phyloP scores from a whole-genome alignment of 192 early-diverging fungal species.

The Coemansia sp. region DNA sequence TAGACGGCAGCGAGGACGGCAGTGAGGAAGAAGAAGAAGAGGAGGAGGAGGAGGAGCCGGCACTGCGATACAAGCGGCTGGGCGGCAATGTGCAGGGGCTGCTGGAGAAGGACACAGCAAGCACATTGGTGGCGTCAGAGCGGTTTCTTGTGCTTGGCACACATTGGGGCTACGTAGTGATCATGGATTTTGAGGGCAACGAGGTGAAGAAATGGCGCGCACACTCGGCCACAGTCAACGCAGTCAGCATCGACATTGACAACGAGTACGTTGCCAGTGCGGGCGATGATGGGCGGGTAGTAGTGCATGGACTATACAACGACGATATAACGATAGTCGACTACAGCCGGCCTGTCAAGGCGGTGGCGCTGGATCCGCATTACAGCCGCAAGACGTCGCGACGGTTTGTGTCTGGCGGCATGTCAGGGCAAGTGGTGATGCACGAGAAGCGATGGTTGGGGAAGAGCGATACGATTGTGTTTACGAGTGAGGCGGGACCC shows the following conservation, averaged over 20 bases:
- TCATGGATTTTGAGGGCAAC: constrained; percentile 92
- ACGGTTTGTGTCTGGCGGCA: constrained; percentile 88
- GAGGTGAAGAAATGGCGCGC: constrained; percentile 79
- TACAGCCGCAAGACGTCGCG: constrained; percentile 74
- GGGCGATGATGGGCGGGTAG: constrained; percentile 89
- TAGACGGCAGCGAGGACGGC: constrained; percentile 45
- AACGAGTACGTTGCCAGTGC: constrained; percentile 93
- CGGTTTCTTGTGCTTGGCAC: constrained; percentile 91
- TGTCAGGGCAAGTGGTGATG: constrained; percentile 82
- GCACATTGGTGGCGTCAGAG: constrained; percentile 75
- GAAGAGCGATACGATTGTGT: constrained; percentile 73
- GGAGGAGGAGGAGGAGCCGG: constrained; percentile 89
- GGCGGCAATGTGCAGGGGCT: constrained; percentile 65
- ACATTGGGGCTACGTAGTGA: constrained; percentile 85
- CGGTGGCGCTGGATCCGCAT: constrained; percentile 86
- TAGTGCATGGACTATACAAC: constrained; percentile 80
- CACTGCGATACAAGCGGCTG: constrained; percentile 86
- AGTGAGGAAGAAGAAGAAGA: constrained; percentile 51
- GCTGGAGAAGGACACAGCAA: constrained; percentile 85
- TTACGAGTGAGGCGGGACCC: constrained; percentile 80
- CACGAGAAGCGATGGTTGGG: constrained; percentile 86
- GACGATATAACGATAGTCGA: constrained; percentile 70
- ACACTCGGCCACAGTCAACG: constrained; percentile 86
- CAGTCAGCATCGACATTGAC: constrained; percentile 79
- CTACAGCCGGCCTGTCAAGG: constrained; percentile 86